Percentiles rank a stretch among this genome's conserved stretches.
Conservation (phyloP, 2,329 filamentous ascomycete species). For the Arthrobotrys entomopaga region DNA sequence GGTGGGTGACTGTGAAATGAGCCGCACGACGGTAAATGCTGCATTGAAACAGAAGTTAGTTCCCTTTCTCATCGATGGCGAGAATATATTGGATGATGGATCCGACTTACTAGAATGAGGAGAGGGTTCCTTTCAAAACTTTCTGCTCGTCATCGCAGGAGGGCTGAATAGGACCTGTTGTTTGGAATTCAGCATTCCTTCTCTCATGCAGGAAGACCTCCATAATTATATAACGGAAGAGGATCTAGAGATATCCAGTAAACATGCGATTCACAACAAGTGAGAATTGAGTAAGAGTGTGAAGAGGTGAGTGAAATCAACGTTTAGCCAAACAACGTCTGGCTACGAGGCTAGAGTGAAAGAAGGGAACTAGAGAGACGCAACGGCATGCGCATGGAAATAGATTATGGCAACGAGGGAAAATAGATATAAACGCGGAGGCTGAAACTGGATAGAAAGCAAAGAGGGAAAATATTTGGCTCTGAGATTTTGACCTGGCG, state of each 20-base stretch:
- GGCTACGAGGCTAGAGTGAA: no score
- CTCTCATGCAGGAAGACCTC: conserved; percentile 8
- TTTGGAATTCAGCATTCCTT: conserved; percentile 1
- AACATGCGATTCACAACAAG: conserved; percentile 10
- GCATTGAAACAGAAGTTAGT: neutral
- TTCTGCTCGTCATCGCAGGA: conserved; percentile 32
- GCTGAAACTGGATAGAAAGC: no score
- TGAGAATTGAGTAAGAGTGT: neutral
- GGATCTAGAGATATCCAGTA: conserved; percentile 18
- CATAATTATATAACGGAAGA: neutral
- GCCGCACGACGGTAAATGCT: conserved; percentile 66
- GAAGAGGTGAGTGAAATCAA: neutral
- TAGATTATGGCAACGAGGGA: no score
- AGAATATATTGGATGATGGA: neutral
- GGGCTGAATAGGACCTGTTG: conserved; percentile 33
- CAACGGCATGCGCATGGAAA: no score
- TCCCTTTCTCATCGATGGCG: neutral
- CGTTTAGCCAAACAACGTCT: no score
- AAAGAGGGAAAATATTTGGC: no score
- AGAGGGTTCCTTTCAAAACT: conserved; percentile 25
- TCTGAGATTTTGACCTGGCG: no score
- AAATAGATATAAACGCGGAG: no score
- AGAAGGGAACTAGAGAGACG: neutral
- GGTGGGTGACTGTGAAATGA: conserved; percentile 90
- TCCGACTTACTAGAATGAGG: conserved; percentile 43